A percentile compares a stretch with the other conserved stretches of the same genome.
Conservation (phyloP, 139 green algal genomes). For the Zygnema cylindricum region DNA sequence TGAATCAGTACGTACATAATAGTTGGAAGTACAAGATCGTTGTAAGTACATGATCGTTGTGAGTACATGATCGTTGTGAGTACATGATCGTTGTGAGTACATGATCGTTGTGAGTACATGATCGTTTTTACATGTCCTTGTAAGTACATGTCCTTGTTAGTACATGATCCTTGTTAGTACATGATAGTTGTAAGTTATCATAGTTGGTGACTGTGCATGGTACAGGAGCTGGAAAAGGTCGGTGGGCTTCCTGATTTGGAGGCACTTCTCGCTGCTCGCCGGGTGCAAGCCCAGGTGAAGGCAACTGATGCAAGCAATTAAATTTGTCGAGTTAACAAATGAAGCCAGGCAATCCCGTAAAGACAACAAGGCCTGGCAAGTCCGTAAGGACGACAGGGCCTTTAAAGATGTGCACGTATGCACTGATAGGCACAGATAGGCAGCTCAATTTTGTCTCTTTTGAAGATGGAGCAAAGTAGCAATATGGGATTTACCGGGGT, state of each 20-base stretch:
- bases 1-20: no score
- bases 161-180: background rate
- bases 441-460: background rate
- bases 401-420: background rate
- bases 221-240: slow-evolving; percentile 50
- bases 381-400: background rate
- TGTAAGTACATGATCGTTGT: no score
- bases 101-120: no score
- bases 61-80: no score
- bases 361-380: no score
- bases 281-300: background rate
- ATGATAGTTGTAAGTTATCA: slow-evolving; percentile 3
- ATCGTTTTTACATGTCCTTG: background rate
- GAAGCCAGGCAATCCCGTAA: background rate
- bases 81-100: no score
- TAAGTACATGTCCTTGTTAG: background rate
- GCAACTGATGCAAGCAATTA: background rate
- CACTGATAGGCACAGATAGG: background rate
- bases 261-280: slow-evolving; percentile 16
- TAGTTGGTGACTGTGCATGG: slow-evolving; percentile 2
- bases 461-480: no score
- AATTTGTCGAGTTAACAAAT: background rate
- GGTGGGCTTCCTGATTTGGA: slow-evolving; percentile 52
- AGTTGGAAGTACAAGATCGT: no score
- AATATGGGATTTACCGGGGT: no score